Evolutionary conservation across 306 rosid genomes (phyloP).

Genomic region (Quercus robur): DNA sequence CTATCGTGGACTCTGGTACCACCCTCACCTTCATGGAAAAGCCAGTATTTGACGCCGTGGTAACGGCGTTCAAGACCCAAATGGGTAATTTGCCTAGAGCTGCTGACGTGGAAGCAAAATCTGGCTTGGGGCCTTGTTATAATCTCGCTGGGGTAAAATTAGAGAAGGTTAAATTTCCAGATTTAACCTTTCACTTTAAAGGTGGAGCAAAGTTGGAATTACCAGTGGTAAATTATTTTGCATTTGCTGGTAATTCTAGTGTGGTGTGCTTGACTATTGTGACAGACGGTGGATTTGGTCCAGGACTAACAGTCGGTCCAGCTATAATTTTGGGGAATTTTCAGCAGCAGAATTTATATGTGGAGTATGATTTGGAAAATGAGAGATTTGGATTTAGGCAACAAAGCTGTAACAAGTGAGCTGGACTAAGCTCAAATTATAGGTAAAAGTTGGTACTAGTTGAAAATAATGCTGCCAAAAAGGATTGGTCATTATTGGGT

Average conservation of each 20-base stretch:
- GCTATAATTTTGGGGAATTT: slow-evolving; percentile 71
- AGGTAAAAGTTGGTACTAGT: neutral
- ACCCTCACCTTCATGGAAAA: slow-evolving; percentile 78
- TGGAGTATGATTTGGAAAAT: slow-evolving; percentile 74
- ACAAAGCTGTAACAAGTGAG: slow-evolving; percentile 37
- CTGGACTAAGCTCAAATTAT: too few relatives aligned
- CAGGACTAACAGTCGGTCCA: slow-evolving; percentile 46
- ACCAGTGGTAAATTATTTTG: slow-evolving; percentile 57
- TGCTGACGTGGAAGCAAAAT: slow-evolving; percentile 35
- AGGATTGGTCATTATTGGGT: neutral
- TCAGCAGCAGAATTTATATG: slow-evolving; percentile 74
- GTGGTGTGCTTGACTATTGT: slow-evolving; percentile 62
- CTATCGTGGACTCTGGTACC: slow-evolving; percentile 81
- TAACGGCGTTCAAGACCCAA: slow-evolving; percentile 52
- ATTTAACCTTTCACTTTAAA: slow-evolving; percentile 57
- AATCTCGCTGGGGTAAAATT: slow-evolving; percentile 27
- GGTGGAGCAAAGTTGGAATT: slow-evolving; percentile 81
- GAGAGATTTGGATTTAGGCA: slow-evolving; percentile 60
- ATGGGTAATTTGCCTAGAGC: slow-evolving; percentile 57
- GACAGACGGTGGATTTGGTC: slow-evolving; percentile 24
- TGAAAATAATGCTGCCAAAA: neutral
- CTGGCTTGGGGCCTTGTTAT: slow-evolving; percentile 73
- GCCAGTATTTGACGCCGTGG: slow-evolving; percentile 48
- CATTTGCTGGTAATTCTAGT: slow-evolving; percentile 32
- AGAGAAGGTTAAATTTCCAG: slow-evolving; percentile 39